Conservation (phyloP, 768 basidiomycete species). For the Leccinum uliginosum region DNA sequence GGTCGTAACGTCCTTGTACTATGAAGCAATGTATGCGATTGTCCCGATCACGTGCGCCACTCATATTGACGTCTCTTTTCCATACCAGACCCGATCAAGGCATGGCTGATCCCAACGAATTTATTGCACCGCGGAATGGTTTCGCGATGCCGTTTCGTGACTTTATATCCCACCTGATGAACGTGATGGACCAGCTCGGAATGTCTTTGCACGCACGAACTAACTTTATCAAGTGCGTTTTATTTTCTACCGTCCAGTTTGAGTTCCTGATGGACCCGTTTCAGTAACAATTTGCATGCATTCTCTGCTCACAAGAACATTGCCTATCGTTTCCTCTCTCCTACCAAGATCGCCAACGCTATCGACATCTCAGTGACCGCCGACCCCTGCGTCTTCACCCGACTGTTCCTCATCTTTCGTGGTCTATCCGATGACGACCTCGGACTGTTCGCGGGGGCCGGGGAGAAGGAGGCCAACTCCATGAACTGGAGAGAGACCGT, state of each 20-base stretch:
- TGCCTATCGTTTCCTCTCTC: constrained; percentile 84
- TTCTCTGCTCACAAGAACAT: constrained; percentile 81
- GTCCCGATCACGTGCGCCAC: background rate
- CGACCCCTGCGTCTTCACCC: constrained; percentile 77
- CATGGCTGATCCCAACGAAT: constrained; percentile 74
- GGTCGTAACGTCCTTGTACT: constrained; percentile 77
- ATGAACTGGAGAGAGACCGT: constrained; percentile 80
- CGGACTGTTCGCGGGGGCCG: constrained; percentile 66
- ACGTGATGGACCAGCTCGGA: constrained; percentile 80
- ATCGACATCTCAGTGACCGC: constrained; percentile 82
- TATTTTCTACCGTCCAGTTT: background rate
- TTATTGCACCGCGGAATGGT: constrained; percentile 77
- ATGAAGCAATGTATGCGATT: constrained; percentile 71
- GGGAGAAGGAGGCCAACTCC: constrained; percentile 81
- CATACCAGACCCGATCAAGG: constrained; percentile 65
- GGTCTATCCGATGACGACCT: constrained; percentile 80
- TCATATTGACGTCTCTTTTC: constrained; percentile 1
- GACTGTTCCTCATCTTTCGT: constrained; percentile 83
- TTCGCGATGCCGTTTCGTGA: constrained; percentile 81
- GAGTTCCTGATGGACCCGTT: constrained; percentile 1
- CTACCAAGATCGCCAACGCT: constrained; percentile 76
- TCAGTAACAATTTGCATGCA: constrained; percentile 69
- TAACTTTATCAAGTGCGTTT: constrained; percentile 69
- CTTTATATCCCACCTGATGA: constrained; percentile 76
- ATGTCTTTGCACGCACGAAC: constrained; percentile 81